Base-by-base conservation (phyloP, 2,329 filamentous ascomycete genomes). In the Zymoseptoria tritici region DNA sequence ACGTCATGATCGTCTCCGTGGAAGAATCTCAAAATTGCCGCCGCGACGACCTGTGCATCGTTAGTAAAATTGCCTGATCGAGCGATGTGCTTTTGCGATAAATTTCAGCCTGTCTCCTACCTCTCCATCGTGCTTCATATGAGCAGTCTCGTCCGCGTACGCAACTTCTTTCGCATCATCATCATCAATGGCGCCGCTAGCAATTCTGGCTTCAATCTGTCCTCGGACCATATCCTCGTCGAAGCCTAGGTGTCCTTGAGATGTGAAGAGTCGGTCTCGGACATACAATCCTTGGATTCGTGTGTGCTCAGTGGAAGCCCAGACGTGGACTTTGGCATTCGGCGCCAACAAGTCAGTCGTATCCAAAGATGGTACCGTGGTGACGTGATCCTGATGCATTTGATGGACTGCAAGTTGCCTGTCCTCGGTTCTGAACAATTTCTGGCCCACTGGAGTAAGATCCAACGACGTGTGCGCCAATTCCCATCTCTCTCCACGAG, bases 361-460 rank as follows among this genome's bases (percentile, higher is more conserved):
- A 49, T 67, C 55, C 1, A 63, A 57, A 1, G 69, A 71, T 0
- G 76, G 75, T 5, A 72, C 60, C 9, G 69, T 65, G 0, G 73
- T 68, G 5, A 79, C 77, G 58, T 77, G 73, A 60, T 80, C 78
- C 57, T 78, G 73, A 56, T 80, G 78, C 78, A 80, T 79, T 62
- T 79, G 76, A 60, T 79, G 78, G 11, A 79, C 67, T 46, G 74
- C 68, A 11, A 80, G 70, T 5, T 67, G 66, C 7, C 70, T 62
- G 20, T 73, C 67, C 0, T 71, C 62, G 2, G 71, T 70, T 13
- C 70, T 66, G 68, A 80, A 80, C 1, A 80, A 71, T 4, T 72
- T 65, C 59, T 75, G 70, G 1, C 78, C 78, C 2, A 76, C 63
- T 1, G 71, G 57, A 0, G 72, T 77, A 1, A 80, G 72, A 2